Percentiles rank a stretch among this genome's conserved stretches.
phyloP scores from a whole-genome alignment of 306 rosid species.

The Abrus precatorius region DNA sequence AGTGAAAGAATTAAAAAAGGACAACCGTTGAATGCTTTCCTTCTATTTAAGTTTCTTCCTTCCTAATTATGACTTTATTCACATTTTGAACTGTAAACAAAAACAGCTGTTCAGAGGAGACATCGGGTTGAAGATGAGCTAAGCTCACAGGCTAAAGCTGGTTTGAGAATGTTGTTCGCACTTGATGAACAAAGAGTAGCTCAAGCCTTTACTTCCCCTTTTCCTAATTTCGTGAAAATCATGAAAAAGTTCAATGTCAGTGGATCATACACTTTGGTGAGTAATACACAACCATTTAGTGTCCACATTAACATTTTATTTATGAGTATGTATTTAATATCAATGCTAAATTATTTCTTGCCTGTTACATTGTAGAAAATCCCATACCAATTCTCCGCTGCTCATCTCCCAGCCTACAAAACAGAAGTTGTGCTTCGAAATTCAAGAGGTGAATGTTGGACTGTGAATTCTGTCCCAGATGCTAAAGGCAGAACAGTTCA shows the following conservation, averaged over 20 bases:
- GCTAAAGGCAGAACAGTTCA: constrained; percentile 79
- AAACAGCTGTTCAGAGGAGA: constrained; percentile 62
- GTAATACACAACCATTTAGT: constrained; percentile 45
- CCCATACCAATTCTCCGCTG: constrained; percentile 83
- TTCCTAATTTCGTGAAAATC: constrained; percentile 87
- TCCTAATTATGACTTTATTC: constrained; percentile 42
- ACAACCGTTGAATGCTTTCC: constrained; percentile 28
- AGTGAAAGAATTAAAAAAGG: constrained; percentile 24
- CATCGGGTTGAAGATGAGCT: constrained; percentile 70
- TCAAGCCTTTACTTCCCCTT: constrained; percentile 79
- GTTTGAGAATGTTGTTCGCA: constrained; percentile 79
- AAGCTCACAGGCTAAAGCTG: constrained; percentile 66
- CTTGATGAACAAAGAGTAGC: constrained; percentile 82
- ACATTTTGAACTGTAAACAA: constrained; percentile 55
- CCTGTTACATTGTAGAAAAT: constrained; percentile 73
- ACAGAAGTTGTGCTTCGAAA: constrained; percentile 83
- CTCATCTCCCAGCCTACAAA: constrained; percentile 77
- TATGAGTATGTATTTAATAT: constrained; percentile 25
- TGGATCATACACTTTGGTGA: constrained; percentile 91
- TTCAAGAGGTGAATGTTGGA: constrained; percentile 79
- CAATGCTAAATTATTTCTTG: constrained; percentile 33
- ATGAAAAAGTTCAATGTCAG: constrained; percentile 92
- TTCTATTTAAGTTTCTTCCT: constrained; percentile 30
- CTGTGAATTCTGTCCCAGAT: constrained; percentile 91
- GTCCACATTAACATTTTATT: constrained; percentile 1